These are phyloP conservation scores for Sanghuangporus sanghuang DNA, from an alignment of 1,284 basidiomycete genomes.

Conservation along the genomic window DNA sequence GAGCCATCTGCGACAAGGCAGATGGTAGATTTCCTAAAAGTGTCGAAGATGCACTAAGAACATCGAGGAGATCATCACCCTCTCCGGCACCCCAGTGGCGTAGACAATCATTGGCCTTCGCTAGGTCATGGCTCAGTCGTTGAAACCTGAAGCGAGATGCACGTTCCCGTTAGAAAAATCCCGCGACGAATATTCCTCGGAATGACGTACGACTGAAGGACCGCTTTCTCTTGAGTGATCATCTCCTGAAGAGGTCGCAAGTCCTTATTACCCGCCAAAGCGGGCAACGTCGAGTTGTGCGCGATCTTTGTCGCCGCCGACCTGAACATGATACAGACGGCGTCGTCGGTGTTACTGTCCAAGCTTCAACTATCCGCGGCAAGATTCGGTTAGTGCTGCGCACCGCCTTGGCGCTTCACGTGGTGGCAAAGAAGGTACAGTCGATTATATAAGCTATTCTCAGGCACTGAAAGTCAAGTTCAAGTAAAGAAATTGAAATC, in stretches of 20 bases:
- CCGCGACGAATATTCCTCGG: neutral
- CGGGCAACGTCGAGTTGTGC: conserved; percentile 77
- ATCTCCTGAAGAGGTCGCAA: conserved; percentile 80
- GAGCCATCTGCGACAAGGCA: conserved; percentile 69
- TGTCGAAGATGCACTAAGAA: conserved; percentile 46
- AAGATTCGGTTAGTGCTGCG: neutral
- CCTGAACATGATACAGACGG: conserved; percentile 53
- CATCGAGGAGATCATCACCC: conserved; percentile 81
- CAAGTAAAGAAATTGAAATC: no score
- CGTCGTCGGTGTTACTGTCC: neutral
- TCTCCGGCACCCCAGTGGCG: conserved; percentile 79
- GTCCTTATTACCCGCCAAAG: conserved; percentile 78
- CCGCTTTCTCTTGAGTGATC: conserved; percentile 84
- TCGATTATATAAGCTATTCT: neutral
- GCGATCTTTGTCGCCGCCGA: conserved; percentile 73
- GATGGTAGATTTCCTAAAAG: conserved; percentile 68
- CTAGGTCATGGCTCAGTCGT: conserved; percentile 60
- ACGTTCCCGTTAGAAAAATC: neutral
- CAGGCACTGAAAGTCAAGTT: no score
- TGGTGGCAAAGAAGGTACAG: neutral
- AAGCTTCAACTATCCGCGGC: neutral
- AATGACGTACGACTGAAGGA: conserved; percentile 62
- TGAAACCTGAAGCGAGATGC: conserved; percentile 42
- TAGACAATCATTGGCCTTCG: conserved; percentile 72
- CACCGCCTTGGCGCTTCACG: neutral